These are phyloP conservation scores for Fusarium redolens DNA, from an alignment of 2,329 filamentous ascomycete species.

Conservation along the genomic window DNA sequence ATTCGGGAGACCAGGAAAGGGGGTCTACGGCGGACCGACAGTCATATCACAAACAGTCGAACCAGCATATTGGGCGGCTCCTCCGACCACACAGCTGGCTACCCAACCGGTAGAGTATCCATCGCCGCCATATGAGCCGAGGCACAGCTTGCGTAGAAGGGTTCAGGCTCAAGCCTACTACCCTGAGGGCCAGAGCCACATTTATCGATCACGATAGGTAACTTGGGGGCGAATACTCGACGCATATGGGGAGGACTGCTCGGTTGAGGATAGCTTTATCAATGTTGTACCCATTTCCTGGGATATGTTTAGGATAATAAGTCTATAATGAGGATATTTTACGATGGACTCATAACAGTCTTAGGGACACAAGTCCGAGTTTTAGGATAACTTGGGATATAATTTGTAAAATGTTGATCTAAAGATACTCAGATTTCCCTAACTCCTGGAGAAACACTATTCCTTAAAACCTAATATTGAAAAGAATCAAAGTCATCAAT, in stretches of 20 bases:
- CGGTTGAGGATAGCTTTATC: not conserved
- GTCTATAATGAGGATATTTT: not conserved
- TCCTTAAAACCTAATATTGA: slow-evolving; percentile 2
- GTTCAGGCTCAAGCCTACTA: slow-evolving; percentile 10
- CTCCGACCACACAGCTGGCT: not conserved
- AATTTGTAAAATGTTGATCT: not conserved
- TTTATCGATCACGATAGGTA: not conserved
- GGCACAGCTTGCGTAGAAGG: slow-evolving; percentile 21
- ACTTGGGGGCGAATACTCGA: not conserved
- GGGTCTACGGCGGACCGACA: slow-evolving; percentile 13
- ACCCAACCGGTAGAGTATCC: slow-evolving; percentile 11
- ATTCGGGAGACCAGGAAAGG: slow-evolving; percentile 28
- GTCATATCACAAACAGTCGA: slow-evolving; percentile 21
- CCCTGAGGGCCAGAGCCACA: not conserved
- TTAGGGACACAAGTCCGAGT: not conserved
- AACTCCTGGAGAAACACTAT: slow-evolving; percentile 26
- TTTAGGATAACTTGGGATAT: not conserved
- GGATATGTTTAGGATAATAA: not conserved
- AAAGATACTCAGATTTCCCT: slow-evolving; percentile 15
- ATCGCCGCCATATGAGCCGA: slow-evolving; percentile 2
- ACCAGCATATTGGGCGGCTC: slow-evolving; percentile 16
- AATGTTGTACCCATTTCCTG: not conserved
- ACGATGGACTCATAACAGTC: not conserved
- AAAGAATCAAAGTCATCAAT: slow-evolving; percentile 31
- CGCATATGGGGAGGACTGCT: not conserved